Percentiles rank a stretch among this genome's conserved stretches.
phyloP scores from a whole-genome alignment of 805 yeast species.

The Candida bentonensis region DNA sequence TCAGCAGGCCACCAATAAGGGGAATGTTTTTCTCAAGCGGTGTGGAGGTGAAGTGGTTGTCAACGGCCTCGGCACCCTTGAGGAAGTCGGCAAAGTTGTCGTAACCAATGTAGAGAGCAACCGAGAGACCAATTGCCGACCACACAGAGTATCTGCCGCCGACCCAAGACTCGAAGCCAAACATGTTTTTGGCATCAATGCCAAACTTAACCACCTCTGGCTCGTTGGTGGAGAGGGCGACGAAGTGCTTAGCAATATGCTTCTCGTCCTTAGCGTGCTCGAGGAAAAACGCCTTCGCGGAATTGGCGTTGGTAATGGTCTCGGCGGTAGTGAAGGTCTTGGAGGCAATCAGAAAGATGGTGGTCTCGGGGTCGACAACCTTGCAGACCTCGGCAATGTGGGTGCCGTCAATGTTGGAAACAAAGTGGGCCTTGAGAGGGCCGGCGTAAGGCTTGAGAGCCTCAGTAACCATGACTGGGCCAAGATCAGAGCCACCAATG shows the following conservation, averaged over 20 bases:
- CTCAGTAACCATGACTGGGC: slow-evolving; percentile 99
- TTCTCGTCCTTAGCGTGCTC: slow-evolving; percentile 47
- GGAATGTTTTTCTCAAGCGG: slow-evolving; percentile 90
- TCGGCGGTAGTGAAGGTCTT: slow-evolving; percentile 99
- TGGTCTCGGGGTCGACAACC: slow-evolving; percentile 71
- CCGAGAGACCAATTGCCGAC: slow-evolving; percentile 96
- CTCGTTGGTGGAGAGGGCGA: slow-evolving; percentile 89
- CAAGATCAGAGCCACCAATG: slow-evolving; percentile 97
- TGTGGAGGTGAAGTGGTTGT: slow-evolving; percentile 71
- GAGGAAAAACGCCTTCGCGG: slow-evolving; percentile 93
- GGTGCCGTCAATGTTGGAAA: slow-evolving; percentile 97
- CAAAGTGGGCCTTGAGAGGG: slow-evolving; percentile 68
- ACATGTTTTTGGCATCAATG: slow-evolving; percentile 95
- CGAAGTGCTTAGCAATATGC: slow-evolving; percentile 93
- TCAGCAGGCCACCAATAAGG: slow-evolving; percentile 78
- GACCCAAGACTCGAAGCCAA: slow-evolving; percentile 97
- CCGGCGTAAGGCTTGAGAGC: slow-evolving; percentile 85
- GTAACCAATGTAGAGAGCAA: slow-evolving; percentile 87
- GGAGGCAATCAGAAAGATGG: slow-evolving; percentile 75
- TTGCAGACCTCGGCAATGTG: slow-evolving; percentile 87
- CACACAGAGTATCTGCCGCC: slow-evolving; percentile 99
- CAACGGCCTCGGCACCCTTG: slow-evolving; percentile 96
- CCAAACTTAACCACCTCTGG: slow-evolving; percentile 88
- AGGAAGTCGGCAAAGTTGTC: slow-evolving; percentile 87
- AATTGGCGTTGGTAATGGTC: slow-evolving; percentile 89